phyloP scores from a whole-genome alignment of 345 rosid genomes.

The Populus deltoides region DNA sequence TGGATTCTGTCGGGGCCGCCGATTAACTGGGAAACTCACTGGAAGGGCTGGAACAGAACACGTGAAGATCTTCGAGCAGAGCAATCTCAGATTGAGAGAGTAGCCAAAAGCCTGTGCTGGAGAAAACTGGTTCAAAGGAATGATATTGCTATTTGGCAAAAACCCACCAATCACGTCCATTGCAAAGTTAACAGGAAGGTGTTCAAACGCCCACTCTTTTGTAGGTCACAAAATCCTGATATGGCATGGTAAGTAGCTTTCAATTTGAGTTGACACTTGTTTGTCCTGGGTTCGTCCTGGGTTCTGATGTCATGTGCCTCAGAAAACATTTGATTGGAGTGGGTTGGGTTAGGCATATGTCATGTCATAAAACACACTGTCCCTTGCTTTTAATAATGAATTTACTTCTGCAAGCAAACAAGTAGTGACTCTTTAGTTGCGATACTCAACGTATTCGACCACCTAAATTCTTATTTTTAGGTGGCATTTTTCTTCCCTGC shows the following conservation, averaged over 20 bases:
- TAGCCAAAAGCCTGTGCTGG: constrained; percentile 82
- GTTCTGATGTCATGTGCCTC: neutral
- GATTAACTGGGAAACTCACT: constrained; percentile 71
- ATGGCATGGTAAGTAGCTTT: constrained; percentile 60
- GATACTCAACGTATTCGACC: constrained; percentile 5
- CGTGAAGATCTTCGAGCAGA: constrained; percentile 56
- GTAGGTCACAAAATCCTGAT: constrained; percentile 66
- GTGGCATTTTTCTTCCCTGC: neutral
- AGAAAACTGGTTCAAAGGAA: constrained; percentile 59
- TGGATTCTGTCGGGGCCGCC: constrained; percentile 98
- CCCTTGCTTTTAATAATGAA: neutral
- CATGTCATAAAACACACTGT: neutral
- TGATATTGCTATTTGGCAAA: constrained; percentile 85
- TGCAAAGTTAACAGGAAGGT: constrained; percentile 55
- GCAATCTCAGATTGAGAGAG: constrained; percentile 50
- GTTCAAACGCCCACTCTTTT: constrained; percentile 58
- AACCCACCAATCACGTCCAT: constrained; percentile 77
- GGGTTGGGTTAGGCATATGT: neutral
- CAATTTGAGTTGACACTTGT: neutral
- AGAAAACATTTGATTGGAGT: neutral
- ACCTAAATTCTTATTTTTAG: neutral
- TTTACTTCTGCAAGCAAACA: neutral
- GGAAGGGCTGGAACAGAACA: constrained; percentile 84
- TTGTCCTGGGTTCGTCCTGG: neutral
- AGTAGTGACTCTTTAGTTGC: neutral